Evolutionary conservation across 768 basidiomycete species (phyloP).

Genomic region (Hygrocybe punicea): DNA sequence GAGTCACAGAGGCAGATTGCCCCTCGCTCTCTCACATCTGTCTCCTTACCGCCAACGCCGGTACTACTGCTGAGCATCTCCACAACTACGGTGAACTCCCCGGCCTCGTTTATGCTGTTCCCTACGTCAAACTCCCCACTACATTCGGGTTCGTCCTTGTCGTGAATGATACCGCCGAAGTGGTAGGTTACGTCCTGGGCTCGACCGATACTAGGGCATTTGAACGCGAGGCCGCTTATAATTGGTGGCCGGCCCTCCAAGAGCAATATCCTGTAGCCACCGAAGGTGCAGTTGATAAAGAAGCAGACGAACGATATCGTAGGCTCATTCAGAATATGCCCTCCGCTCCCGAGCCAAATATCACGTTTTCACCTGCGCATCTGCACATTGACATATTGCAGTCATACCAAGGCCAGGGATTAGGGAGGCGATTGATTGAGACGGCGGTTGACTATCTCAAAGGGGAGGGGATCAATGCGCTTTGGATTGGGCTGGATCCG

Average conservation of each 20-base stretch:
- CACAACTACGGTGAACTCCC: slow-evolving; percentile 64
- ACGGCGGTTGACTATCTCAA: slow-evolving; percentile 53
- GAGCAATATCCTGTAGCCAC: slow-evolving; percentile 46
- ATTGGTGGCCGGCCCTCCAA: slow-evolving; percentile 67
- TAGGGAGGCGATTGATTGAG: slow-evolving; percentile 63
- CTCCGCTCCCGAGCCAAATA: slow-evolving; percentile 48
- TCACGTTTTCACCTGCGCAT: slow-evolving; percentile 69
- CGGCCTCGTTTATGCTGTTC: slow-evolving; percentile 70
- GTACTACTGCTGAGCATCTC: slow-evolving; percentile 57
- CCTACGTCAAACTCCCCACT: slow-evolving; percentile 65
- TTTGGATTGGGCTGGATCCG: slow-evolving; percentile 71
- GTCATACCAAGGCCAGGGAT: slow-evolving; percentile 63
- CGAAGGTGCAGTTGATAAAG: slow-evolving; percentile 19
- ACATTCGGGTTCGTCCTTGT: slow-evolving; percentile 76
- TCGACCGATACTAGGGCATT: slow-evolving; percentile 64
- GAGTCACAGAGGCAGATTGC: slow-evolving; percentile 51
- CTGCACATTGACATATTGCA: slow-evolving; percentile 72
- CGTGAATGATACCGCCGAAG: slow-evolving; percentile 43
- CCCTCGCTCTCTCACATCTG: slow-evolving; percentile 66
- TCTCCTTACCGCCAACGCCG: slow-evolving; percentile 69
- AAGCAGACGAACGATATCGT: slow-evolving; percentile 47
- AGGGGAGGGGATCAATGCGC: slow-evolving; percentile 43
- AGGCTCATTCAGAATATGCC: slow-evolving; percentile 42
- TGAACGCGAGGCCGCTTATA: slow-evolving; percentile 49
- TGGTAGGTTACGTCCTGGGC: slow-evolving; percentile 72